Base-by-base conservation (phyloP, 2,329 filamentous ascomycete species). In the Beauveria australis region DNA sequence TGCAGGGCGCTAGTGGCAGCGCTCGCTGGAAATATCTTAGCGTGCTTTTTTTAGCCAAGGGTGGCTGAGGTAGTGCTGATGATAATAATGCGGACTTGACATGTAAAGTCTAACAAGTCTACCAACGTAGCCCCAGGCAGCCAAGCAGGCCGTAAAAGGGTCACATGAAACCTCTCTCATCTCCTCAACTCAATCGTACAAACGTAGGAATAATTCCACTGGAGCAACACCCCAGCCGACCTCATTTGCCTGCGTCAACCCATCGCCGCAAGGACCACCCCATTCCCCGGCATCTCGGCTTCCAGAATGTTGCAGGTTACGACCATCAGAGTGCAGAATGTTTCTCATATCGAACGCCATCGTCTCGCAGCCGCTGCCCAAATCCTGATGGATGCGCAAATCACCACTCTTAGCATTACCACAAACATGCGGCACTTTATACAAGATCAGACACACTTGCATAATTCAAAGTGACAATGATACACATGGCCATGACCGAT, bases 251-350 rank as follows among this genome's bases (percentile, higher is more conserved):
- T 44, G 22, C 46, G 1, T 30, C 54, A 46, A 44, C 2, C 5
- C 24, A 59, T n/a, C 43, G 19, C 33, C 57, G 57, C 57, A 53
- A 53, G n/a, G 57, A 53, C 57, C 57, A 59, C 24, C 44, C 14
- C 24, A 26, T 52, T 26, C 48, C 48, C 47, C 12, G 47, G 48
- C 40, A 26, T 43, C 18, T 59, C 18, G 56, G 26, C 56, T 59
- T 59, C 48, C 40, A 53, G 49, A 53, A 59, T 30, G 53, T 46
- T 46, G 12, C 30, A 19, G 26, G 53, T 33, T 44, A 44, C 41
- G 40, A 16, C 7, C 55, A 53, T 47, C 28, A n/a, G 40, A 19
- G 49, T 10, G n/a, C n/a, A 14, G 16, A 22, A 14, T 37, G 19
- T 9, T 51, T 19, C n/a, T 52, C n/a, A 14, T 14, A 5, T 37